Evolutionary conservation across 352 stramenopile species (phyloP), one percentile per base, ranked within the genome.

Genomic region (Elongisporangium senticosum): DNA sequence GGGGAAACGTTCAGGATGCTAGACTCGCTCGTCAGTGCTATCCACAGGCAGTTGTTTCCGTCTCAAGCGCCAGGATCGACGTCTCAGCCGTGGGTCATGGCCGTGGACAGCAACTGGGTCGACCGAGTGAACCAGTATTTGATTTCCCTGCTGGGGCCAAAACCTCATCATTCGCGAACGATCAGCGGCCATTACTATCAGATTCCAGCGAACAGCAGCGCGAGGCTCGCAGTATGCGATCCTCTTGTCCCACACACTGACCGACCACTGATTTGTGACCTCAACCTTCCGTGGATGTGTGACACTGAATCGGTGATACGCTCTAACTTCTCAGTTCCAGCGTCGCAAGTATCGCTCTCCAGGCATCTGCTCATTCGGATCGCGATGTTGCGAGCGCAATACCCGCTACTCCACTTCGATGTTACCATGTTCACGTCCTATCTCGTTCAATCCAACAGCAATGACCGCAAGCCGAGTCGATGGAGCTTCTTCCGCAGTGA

Each of bases 101-200:
- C 15, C 5, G 5, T 3, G 1, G 48, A 22, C 3, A 49, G 56
- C 15, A 37, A 55, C 15, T 78, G 72, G 72, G 53, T 81, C 49
- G 72, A 81, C 17, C 67, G 69, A 0, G 19, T 81, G 6, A 58
- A 81, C 43, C 72, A 78, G 8, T 68, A 62, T 28, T 2, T 76
- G n/a, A 37, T 63, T 21, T 63, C 75, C 48, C 67, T 52, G 3
- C 55, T 81, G 1, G 67, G 75, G 43, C 15, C 65, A 1, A n/a
- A 62, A 15, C 37, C 33, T 14, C 11, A 43, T 17, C 33, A 17
- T 7, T 43, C 33, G 11, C 33, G 13, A 43, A 4, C 11, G 10
- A 17, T 43, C 33, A 43, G 33, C 33, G 11, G 2, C 5, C 33
- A 43, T 43, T 43, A 43, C 33, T 43, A 43, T 5, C 26, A 57